A percentile compares a stretch with the other conserved stretches of the same genome.
These are phyloP conservation scores for Aspergillus phoenicis DNA, from an alignment of 2,329 filamentous ascomycete species.

Conservation along the genomic window DNA sequence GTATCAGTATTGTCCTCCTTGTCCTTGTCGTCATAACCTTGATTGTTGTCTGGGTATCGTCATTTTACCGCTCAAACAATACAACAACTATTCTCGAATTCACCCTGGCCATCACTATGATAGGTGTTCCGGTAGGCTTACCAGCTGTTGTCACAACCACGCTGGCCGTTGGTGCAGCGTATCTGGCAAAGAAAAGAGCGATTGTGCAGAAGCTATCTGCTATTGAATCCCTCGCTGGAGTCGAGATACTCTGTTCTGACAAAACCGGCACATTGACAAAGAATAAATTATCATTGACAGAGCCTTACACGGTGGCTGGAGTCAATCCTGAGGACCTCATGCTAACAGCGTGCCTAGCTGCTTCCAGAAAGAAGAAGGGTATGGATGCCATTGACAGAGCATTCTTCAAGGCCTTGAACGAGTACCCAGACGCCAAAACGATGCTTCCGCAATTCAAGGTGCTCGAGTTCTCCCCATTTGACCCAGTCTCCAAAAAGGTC, in stretches of 20 bases:
- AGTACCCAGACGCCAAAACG: constrained; percentile 79
- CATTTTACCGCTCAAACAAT: constrained; percentile 82
- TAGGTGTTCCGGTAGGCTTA: constrained; percentile 90
- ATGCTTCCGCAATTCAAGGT: constrained; percentile 83
- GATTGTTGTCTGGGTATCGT: constrained; percentile 80
- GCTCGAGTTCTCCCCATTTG: constrained; percentile 82
- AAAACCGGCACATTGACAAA: constrained; percentile 93
- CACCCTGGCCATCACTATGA: constrained; percentile 85
- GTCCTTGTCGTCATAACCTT: constrained; percentile 79
- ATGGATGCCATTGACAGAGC: constrained; percentile 95
- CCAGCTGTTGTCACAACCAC: constrained; percentile 91
- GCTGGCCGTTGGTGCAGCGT: constrained; percentile 90
- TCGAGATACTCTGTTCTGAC: constrained; percentile 92
- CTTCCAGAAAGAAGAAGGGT: constrained; percentile 92
- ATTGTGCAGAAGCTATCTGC: constrained; percentile 92
- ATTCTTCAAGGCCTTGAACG: constrained; percentile 82
- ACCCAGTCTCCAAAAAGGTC: constrained; percentile 93
- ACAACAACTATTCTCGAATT: constrained; percentile 81
- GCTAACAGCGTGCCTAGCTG: constrained; percentile 86
- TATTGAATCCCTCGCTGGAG: constrained; percentile 88
- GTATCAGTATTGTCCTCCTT: constrained; percentile 78
- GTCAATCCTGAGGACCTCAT: constrained; percentile 87
- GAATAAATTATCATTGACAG: constrained; percentile 86
- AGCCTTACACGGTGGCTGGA: constrained; percentile 80
- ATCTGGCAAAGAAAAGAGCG: constrained; percentile 88